These are phyloP conservation scores for Clarireedia paspali DNA, from an alignment of 2,329 filamentous ascomycete species.

Conservation along the genomic window DNA sequence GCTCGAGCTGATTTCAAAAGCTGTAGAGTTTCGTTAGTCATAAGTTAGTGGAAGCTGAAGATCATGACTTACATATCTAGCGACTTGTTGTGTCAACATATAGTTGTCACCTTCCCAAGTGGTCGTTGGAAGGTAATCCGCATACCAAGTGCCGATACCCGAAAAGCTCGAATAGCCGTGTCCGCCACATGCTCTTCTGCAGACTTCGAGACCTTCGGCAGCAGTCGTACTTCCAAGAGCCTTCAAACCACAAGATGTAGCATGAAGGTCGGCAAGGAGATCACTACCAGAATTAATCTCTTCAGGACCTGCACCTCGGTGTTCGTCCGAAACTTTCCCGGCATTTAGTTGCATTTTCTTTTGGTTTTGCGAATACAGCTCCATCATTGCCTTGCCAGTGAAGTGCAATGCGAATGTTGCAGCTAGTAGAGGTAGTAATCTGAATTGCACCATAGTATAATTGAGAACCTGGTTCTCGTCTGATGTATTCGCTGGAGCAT, in stretches of 20 bases:
- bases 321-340: conserved; percentile 32
- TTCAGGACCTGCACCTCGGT: conserved; percentile 57
- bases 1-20: conserved; percentile 67
- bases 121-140: conserved; percentile 64
- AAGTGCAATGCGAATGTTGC: conserved; percentile 74
- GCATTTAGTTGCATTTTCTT: conserved; percentile 49
- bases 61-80: conserved; percentile 49
- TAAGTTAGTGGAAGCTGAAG: background rate
- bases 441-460: conserved; percentile 74
- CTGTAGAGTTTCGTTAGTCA: conserved; percentile 22
- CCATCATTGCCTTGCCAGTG: conserved; percentile 70
- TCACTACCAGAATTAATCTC: conserved; percentile 59
- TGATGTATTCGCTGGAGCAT: conserved; percentile 47
- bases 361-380: conserved; percentile 64
- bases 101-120: conserved; percentile 63
- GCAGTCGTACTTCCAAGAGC: conserved; percentile 64
- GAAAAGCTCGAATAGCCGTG: conserved; percentile 70
- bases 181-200: conserved; percentile 67
- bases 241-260: conserved; percentile 70
- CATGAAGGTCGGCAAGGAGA: conserved; percentile 65
- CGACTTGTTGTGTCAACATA: conserved; percentile 75
- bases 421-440: conserved; percentile 63
- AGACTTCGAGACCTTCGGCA: conserved; percentile 67
- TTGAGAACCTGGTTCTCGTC: conserved; percentile 70
- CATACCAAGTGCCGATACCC: conserved; percentile 68